These are phyloP conservation scores for Fusarium napiforme DNA, from an alignment of 2,329 filamentous ascomycete species.

Conservation along the genomic window DNA sequence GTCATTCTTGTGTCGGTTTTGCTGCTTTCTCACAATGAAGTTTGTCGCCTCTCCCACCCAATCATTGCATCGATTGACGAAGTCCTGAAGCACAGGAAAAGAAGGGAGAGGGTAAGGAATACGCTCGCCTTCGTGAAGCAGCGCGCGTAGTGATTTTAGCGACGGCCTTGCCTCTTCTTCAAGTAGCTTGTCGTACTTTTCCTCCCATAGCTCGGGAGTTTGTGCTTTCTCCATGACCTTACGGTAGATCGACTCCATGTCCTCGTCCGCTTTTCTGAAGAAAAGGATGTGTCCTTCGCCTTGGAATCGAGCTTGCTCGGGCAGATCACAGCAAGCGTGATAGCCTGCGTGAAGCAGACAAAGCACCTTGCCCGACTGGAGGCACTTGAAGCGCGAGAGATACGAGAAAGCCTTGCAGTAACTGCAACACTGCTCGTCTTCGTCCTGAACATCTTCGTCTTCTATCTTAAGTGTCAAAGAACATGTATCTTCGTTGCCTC, in stretches of 20 bases:
- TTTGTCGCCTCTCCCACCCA: slow-evolving; percentile 98
- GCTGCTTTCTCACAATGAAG: slow-evolving; percentile 96
- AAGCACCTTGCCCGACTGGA: slow-evolving; percentile 81
- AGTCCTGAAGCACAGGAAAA: slow-evolving; percentile 82
- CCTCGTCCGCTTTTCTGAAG: slow-evolving; percentile 80
- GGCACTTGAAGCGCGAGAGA: slow-evolving; percentile 88
- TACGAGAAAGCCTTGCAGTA: slow-evolving; percentile 95
- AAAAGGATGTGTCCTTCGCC: slow-evolving; percentile 78
- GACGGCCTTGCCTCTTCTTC: slow-evolving; percentile 86
- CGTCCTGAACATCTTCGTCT: slow-evolving; percentile 83
- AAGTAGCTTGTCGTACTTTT: slow-evolving; percentile 86
- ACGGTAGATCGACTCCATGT: slow-evolving; percentile 72
- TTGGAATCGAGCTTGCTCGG: slow-evolving; percentile 73
- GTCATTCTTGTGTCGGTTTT: slow-evolving; percentile 95
- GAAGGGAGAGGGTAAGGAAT: slow-evolving; percentile 91
- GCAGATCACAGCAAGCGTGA: slow-evolving; percentile 80
- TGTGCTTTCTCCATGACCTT: slow-evolving; percentile 88
- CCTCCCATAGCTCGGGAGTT: slow-evolving; percentile 87
- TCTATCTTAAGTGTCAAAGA: slow-evolving; percentile 72
- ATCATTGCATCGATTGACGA: slow-evolving; percentile 95
- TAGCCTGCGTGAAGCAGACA: slow-evolving; percentile 85
- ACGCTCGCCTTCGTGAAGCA: slow-evolving; percentile 93
- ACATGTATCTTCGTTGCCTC: slow-evolving; percentile 63
- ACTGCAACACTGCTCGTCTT: slow-evolving; percentile 92
- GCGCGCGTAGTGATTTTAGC: slow-evolving; percentile 83